Evolutionary conservation across 441 rosid species (phyloP).

Genomic region (Jatropha multifida): DNA sequence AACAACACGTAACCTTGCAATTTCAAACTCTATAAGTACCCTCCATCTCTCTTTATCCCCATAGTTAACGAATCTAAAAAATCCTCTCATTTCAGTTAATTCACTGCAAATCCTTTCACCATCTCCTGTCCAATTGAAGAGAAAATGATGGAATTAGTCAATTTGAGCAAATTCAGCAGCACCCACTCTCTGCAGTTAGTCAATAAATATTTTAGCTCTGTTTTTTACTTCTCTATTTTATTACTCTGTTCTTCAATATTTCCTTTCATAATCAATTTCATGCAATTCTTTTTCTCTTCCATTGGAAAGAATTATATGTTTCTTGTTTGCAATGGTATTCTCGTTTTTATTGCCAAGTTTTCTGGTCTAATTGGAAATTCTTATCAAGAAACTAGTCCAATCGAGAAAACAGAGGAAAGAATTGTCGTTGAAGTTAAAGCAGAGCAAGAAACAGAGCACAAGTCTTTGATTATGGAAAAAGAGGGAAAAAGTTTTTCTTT

Average conservation of each 20-base stretch:
- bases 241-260: constrained; percentile 35
- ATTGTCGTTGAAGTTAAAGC: constrained; percentile 14
- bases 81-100: not conserved
- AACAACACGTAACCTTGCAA: not conserved
- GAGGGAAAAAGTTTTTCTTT: constrained; percentile 15
- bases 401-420: constrained; percentile 18
- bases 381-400: not conserved
- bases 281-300: constrained; percentile 25
- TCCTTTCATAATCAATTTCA: constrained; percentile 26
- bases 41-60: not conserved
- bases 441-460: constrained; percentile 17
- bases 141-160: constrained; percentile 13
- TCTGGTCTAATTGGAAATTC: constrained; percentile 38
- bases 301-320: constrained; percentile 67
- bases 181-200: constrained; percentile 15
- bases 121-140: not conserved
- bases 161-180: not conserved
- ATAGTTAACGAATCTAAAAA: not conserved
- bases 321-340: constrained; percentile 75
- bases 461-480: not conserved
- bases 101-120: not conserved
- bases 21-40: not conserved
- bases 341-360: constrained; percentile 49
- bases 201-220: constrained; percentile 31
- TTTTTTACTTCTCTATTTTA: constrained; percentile 41